Percentiles rank a stretch among this genome's conserved stretches.
Evolutionary conservation across 2,329 filamentous ascomycete species (phyloP).

Genomic region (Botrytis sinoallii): DNA sequence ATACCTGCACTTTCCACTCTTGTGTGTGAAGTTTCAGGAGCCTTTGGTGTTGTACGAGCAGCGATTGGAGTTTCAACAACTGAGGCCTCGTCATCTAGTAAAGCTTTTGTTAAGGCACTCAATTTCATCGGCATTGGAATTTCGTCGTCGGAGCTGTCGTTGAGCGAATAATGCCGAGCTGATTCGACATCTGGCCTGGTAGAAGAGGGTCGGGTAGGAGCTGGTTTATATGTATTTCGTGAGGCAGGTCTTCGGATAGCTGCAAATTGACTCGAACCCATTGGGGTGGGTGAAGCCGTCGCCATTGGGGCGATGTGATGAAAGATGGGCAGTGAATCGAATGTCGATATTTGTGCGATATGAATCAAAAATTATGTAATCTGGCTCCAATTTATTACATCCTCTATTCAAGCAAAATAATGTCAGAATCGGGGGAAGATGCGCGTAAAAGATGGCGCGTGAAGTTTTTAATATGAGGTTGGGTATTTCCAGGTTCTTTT

Average conservation of each 20-base stretch:
- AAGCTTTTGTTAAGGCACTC: constrained; percentile 84
- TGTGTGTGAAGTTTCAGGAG: constrained; percentile 21
- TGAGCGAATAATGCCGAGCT: constrained; percentile 51
- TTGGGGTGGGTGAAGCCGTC: constrained; percentile 54
- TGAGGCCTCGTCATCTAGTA: constrained; percentile 61
- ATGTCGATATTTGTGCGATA: constrained; percentile 18
- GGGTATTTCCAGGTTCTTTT: background rate
- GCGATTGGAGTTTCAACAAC: constrained; percentile 29
- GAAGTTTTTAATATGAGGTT: background rate
- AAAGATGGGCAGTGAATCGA: background rate
- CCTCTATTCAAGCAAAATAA: constrained; percentile 21
- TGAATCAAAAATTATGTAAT: constrained; percentile 19
- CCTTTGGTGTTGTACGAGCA: constrained; percentile 25
- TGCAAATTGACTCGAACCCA: constrained; percentile 47
- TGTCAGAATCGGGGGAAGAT: constrained; percentile 26
- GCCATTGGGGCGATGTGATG: constrained; percentile 43
- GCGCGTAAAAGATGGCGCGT: constrained; percentile 26
- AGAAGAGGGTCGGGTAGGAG: constrained; percentile 45
- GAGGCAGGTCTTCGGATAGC: constrained; percentile 51
- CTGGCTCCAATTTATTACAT: constrained; percentile 29
- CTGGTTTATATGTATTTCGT: constrained; percentile 52
- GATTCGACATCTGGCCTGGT: constrained; percentile 25
- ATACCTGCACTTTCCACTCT: constrained; percentile 24
- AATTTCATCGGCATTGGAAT: constrained; percentile 86
- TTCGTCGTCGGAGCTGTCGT: constrained; percentile 93